Percentiles rank a stretch among this genome's conserved stretches.
Evolutionary conservation across 1,284 basidiomycete species (phyloP).

Genomic region (Ceratorhiza oryzae-sativae): DNA sequence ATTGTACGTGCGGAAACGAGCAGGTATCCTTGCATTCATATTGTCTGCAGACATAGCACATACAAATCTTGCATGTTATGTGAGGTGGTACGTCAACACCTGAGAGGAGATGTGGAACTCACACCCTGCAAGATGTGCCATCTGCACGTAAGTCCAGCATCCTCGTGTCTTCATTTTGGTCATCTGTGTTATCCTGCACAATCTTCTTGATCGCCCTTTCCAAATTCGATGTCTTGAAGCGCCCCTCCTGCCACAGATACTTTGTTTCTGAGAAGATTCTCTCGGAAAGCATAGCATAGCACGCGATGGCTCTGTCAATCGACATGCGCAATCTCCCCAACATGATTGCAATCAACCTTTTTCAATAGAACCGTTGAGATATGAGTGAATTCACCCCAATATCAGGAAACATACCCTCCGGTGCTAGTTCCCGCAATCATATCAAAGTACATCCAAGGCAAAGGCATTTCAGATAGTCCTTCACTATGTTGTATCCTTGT

Average conservation of each 20-base stretch:
- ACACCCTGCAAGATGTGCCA: constrained; percentile 3
- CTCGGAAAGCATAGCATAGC: neutral
- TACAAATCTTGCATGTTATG: neutral
- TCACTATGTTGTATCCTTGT: constrained; percentile 10
- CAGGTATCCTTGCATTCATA: constrained; percentile 10
- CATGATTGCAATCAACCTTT: constrained; percentile 24
- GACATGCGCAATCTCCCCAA: constrained; percentile 21
- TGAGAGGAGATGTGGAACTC: neutral
- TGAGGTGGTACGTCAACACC: neutral
- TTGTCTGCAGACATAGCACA: constrained; percentile 19
- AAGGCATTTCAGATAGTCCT: neutral
- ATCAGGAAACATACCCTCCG: constrained; percentile 31
- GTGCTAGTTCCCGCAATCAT: constrained; percentile 40
- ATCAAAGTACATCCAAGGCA: constrained; percentile 10
- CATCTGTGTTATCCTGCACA: neutral
- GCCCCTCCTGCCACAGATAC: neutral
- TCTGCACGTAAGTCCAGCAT: constrained; percentile 1
- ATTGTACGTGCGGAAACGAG: constrained; percentile 6
- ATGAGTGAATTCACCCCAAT: neutral
- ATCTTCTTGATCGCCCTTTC: constrained; percentile 4
- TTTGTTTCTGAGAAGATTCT: constrained; percentile 4
- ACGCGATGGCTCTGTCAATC: neutral
- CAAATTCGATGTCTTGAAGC: constrained; percentile 3
- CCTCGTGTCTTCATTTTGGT: neutral
- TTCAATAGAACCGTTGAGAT: no score